Conservation (phyloP, 2,329 filamentous ascomycete genomes). For the Sporothrix pseudoabietina region DNA sequence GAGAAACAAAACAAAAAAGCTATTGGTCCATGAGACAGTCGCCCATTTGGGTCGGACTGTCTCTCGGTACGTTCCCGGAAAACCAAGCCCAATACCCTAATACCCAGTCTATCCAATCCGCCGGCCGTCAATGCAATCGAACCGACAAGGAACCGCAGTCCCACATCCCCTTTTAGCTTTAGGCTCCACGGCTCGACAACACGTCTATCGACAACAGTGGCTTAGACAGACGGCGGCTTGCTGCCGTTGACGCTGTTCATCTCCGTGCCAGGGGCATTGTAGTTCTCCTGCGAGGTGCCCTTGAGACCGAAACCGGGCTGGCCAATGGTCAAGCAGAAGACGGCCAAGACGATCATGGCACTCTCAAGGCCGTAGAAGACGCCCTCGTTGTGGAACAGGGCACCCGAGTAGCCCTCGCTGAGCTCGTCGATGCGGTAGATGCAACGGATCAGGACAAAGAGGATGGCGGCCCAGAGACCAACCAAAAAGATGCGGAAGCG, state of each 20-base stretch:
- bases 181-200: background rate
- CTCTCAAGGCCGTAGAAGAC: constrained; percentile 60
- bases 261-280: constrained; percentile 4
- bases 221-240: constrained; percentile 24
- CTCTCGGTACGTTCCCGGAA: background rate
- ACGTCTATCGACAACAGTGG: background rate
- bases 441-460: constrained; percentile 63
- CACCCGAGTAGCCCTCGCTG: constrained; percentile 61
- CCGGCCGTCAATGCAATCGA: background rate
- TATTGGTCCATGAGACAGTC: background rate
- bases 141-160: background rate
- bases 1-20: background rate
- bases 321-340: constrained; percentile 32
- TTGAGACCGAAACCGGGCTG: constrained; percentile 35
- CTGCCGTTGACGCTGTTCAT: constrained; percentile 13
- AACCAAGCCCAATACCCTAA: background rate
- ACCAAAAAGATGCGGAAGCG: constrained; percentile 49
- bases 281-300: background rate
- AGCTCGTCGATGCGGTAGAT: constrained; percentile 63
- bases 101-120: background rate
- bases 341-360: constrained; percentile 37
- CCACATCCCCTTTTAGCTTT: background rate
- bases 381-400: constrained; percentile 54
- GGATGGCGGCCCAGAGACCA: constrained; percentile 56
- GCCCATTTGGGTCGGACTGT: background rate